Percentiles rank a stretch among this genome's conserved stretches.
phyloP scores from a whole-genome alignment of 2,329 filamentous ascomycete species.

The Emericellopsis atlantica region DNA sequence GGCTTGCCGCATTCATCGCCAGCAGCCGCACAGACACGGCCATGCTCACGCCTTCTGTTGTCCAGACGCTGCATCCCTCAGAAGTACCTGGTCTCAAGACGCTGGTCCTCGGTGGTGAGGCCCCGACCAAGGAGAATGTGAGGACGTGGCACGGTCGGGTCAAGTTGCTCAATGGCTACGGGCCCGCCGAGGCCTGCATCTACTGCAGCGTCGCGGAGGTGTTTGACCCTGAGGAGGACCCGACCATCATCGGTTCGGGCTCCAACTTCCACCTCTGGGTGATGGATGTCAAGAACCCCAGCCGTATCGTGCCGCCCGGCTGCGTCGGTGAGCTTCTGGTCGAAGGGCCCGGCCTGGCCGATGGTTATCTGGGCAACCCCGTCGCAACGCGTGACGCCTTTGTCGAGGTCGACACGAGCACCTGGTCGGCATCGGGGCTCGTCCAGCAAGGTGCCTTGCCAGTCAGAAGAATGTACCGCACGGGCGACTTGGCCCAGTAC shows the following conservation, averaged over 20 bases:
- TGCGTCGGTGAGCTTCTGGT: background rate
- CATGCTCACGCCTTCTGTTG: conserved; percentile 4
- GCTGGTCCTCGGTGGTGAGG: conserved; percentile 2
- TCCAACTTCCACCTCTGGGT: conserved; percentile 16
- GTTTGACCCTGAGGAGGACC: background rate
- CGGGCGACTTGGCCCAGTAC: conserved; percentile 29
- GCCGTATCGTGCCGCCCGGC: background rate
- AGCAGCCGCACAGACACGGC: conserved; percentile 8
- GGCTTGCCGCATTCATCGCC: conserved; percentile 1
- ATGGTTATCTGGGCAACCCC: no score
- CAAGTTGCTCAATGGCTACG: conserved; percentile 12
- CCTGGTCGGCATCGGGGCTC: conserved; percentile 8
- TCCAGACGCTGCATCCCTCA: background rate
- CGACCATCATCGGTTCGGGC: conserved; percentile 4
- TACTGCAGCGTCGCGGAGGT: conserved; percentile 21
- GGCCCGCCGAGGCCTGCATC: conserved; percentile 7
- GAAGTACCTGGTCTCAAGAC: background rate
- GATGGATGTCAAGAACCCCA: conserved; percentile 17
- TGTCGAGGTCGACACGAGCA: background rate
- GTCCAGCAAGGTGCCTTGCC: no score
- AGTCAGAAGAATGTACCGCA: conserved; percentile 20
- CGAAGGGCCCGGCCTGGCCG: background rate
- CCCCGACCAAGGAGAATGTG: conserved; percentile 17
- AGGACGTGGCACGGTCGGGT: conserved; percentile 3
- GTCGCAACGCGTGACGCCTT: no score